Evolutionary conservation across 2,329 filamentous ascomycete genomes (phyloP), one percentile per base, ranked within the genome.

Genomic region (Aulographum hederae): DNA sequence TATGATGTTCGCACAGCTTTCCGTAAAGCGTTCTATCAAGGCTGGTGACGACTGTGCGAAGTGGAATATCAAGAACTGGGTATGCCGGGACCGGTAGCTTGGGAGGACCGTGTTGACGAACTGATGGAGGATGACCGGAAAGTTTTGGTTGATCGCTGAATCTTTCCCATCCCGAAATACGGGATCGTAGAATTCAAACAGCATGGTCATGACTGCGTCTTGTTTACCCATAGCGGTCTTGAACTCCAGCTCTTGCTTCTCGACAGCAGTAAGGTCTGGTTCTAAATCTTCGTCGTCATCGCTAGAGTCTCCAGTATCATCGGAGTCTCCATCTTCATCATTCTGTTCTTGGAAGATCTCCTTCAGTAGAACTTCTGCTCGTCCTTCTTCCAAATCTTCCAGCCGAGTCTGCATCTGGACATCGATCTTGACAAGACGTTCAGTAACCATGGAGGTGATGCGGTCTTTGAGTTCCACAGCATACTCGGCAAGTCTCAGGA

Each of bases 61-160:
- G 54, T 94, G 86, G 55, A 98, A 98, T 31, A 95, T 67, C 30
- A 98, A 69, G 44, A 95, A 98, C 46, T 98, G 89, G 0, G 84
- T 84, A 51, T 95, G 86, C 20, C 89, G 75, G 16, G 84, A 92
- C 42, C 82, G 80, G 50, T 89, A 84, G 11, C 84, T 91, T 3
- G 85, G 84, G 18, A 98, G 66, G 36, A 98, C 82, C 45, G 84
- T 81, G 47, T 71, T 78, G 37, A 76, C 70, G 46, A 98, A 98
- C 48, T 92, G 84, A 30, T 74, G 69, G 18, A 95, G 64, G 25
- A 98, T 65, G 34, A 80, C 72, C 32, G 80, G 75, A 42, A 92
- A 80, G 31, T 72, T 71, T 34, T 74, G 71, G 39, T 78, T 69
- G 26, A 79, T 75, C 34, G 72, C 63, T 30, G 75, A 67, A 10